phyloP scores from a whole-genome alignment of 352 stramenopile genomes.

The Phytophthora crassamura region DNA sequence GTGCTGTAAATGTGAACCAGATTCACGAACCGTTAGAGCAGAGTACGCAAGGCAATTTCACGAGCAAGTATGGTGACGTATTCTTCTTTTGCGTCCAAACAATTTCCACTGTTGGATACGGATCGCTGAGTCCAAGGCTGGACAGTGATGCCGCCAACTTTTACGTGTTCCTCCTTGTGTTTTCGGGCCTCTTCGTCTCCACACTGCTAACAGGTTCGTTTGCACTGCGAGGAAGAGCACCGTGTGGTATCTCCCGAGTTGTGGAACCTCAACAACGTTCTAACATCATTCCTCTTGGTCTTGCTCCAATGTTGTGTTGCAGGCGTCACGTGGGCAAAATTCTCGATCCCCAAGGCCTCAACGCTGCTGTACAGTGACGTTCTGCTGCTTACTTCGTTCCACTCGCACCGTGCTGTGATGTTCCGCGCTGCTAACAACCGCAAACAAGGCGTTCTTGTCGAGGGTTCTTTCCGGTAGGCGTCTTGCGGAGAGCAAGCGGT shows the following conservation, averaged over 20 bases:
- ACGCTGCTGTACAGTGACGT: slow-evolving; percentile 60
- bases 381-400: slow-evolving; percentile 55
- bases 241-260: neutral
- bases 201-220: slow-evolving; percentile 60
- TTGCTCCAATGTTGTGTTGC: too few species aligned
- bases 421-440: slow-evolving; percentile 70
- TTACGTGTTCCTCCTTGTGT: slow-evolving; percentile 60
- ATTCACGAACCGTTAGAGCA: slow-evolving; percentile 29
- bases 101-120: slow-evolving; percentile 68
- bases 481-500: too few species aligned
- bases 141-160: slow-evolving; percentile 63
- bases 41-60: slow-evolving; percentile 6
- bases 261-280: neutral
- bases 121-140: slow-evolving; percentile 49
- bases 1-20: slow-evolving; percentile 4
- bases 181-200: slow-evolving; percentile 49
- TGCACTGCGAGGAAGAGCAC: too few species aligned
- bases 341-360: slow-evolving; percentile 62
- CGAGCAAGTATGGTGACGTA: slow-evolving; percentile 38
- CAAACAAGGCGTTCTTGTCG: slow-evolving; percentile 55
- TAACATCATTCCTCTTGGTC: too few species aligned
- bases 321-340: slow-evolving; percentile 73
- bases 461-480: slow-evolving; percentile 61
- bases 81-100: slow-evolving; percentile 75
- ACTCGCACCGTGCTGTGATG: slow-evolving; percentile 59